Evolutionary conservation across 164 flowering plant genomes (phyloP), one percentile per base, ranked within the genome.

Genomic region (Houttuynia cordata): DNA sequence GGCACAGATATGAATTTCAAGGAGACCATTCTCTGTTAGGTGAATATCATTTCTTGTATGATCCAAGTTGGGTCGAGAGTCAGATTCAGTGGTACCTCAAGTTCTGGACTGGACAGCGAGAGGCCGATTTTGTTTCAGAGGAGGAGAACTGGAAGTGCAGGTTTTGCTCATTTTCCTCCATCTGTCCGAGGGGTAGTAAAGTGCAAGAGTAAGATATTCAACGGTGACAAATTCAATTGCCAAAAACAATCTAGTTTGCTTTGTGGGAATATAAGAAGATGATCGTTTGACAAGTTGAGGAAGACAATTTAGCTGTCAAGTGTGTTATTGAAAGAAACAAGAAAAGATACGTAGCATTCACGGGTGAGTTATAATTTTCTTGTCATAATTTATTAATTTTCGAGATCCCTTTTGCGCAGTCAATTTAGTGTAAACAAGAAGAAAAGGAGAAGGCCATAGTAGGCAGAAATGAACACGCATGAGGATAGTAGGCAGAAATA

Each of bases 71-170:
- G 91, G 58, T 87, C 18, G 64, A 71, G 66, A 65, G 50, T 49
- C 77, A 77, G 71, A 70, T 84, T 41, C 73, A 69, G 57, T 24
- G 54, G 59, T 68, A 64, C 62, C 84, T 88, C 8, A 83, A 86
- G 69, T 81, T 88, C 68, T 91, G 98, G 94, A 50, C 9, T 53
- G 92, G 96, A 18, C 68, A 79, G 64, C 66, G 94, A 54, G 88
- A 81, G 70, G 83, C 87, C 22, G 72, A 25, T 34, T 85, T 71
- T 64, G 67, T 75, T 51, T 69, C 83, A 22, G 60, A 66, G 58
- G 88, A 82, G 47, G 97, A 91, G 73, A 78, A 74, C 1, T 91
- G 96, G 98, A 91, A 88, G 74, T 91, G 96, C 70, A 53, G 65
- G 53, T 67, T 62, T 60, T 91, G 98, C 65, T 69, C 77, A 39